Conservation (phyloP, 345 rosid species). For the Heritiera littoralis region DNA sequence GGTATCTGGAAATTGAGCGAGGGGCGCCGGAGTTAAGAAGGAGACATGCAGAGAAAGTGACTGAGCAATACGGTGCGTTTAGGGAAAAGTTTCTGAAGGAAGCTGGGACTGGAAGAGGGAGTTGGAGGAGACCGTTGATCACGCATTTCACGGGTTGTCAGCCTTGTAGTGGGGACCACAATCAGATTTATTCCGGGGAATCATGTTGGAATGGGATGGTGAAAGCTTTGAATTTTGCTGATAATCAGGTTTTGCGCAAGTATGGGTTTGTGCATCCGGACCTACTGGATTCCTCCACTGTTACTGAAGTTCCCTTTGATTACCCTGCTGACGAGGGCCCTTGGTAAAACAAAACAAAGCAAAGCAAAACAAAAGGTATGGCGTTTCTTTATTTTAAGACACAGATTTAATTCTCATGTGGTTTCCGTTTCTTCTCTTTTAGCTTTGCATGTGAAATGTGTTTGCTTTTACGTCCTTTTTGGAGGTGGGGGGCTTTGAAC, state of each 20-base stretch:
- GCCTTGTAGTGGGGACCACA: constrained; percentile 89
- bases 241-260: constrained; percentile 83
- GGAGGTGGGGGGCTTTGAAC: constrained; percentile 11
- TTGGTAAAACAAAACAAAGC: constrained; percentile 37
- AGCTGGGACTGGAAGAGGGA: constrained; percentile 55
- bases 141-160: constrained; percentile 97
- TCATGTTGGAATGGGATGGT: constrained; percentile 78
- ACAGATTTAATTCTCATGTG: neutral
- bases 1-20: constrained; percentile 52
- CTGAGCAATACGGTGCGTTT: constrained; percentile 62
- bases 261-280: constrained; percentile 80
- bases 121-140: constrained; percentile 75
- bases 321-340: constrained; percentile 82
- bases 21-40: constrained; percentile 47
- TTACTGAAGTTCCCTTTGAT: constrained; percentile 67
- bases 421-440: neutral
- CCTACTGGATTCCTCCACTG: constrained; percentile 53
- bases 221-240: constrained; percentile 89
- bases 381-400: constrained; percentile 5
- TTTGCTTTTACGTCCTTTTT: neutral
- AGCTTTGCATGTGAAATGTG: constrained; percentile 3
- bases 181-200: constrained; percentile 71
- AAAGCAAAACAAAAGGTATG: neutral
- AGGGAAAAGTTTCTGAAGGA: constrained; percentile 55
- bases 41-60: constrained; percentile 90